Conservation (phyloP, 805 yeast genomes). For the Blastobotrys terrestris region DNA sequence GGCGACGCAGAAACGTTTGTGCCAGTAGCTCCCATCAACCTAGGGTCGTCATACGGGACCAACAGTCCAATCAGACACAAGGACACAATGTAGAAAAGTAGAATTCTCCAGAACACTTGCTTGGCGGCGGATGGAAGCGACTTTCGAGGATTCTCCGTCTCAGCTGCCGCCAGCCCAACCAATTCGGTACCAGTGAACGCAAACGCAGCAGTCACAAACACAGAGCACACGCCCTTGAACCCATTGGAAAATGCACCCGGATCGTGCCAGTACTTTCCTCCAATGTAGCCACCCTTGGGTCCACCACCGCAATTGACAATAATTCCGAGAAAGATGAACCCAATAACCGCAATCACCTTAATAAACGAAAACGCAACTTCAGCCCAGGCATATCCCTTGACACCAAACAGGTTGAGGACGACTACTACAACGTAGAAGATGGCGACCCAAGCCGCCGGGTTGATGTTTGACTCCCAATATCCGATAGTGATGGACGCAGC, state of each 20-base stretch:
- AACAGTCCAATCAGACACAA: constrained; percentile 56
- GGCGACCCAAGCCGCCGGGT: constrained; percentile 54
- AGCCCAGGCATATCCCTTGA: constrained; percentile 59
- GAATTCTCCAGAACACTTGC: constrained; percentile 79
- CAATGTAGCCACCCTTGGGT: constrained; percentile 48
- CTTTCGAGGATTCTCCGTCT: constrained; percentile 59
- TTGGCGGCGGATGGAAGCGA: constrained; percentile 69
- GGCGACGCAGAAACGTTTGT: constrained; percentile 67
- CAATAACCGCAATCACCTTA: constrained; percentile 52
- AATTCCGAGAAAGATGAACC: constrained; percentile 55
- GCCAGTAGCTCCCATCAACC: constrained; percentile 43
- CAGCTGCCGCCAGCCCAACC: constrained; percentile 72
- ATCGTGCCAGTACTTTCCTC: constrained; percentile 51
- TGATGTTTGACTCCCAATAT: constrained; percentile 45
- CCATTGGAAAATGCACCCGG: constrained; percentile 62
- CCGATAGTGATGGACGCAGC: constrained; percentile 51
- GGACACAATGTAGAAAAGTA: constrained; percentile 60
- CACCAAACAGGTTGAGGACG: constrained; percentile 48
- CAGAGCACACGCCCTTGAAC: constrained; percentile 65
- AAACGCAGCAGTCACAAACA: constrained; percentile 73
- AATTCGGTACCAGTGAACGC: constrained; percentile 72
- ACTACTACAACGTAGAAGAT: constrained; percentile 48
- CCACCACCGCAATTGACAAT: constrained; percentile 49
- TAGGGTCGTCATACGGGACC: constrained; percentile 56
- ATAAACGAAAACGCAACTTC: constrained; percentile 55